phyloP scores from a whole-genome alignment of 345 rosid species.

The Sisymbrium altissimum region DNA sequence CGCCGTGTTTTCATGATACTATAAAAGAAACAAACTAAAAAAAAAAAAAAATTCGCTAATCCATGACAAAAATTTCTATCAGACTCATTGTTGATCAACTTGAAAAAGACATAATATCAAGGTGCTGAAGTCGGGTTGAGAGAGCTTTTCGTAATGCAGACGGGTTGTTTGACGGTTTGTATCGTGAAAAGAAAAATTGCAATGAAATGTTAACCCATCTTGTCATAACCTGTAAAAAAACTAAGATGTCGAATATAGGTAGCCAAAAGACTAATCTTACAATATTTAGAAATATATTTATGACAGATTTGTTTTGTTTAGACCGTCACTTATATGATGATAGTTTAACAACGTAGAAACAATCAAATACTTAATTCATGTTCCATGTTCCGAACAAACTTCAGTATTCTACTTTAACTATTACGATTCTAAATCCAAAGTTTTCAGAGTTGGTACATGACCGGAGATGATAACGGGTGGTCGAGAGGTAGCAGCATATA shows the following conservation, averaged over 20 bases:
- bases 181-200: background rate
- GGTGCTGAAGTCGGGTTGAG: background rate
- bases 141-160: background rate
- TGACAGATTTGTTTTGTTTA: background rate
- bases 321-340: background rate
- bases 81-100: too few relatives aligned
- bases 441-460: background rate
- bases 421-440: background rate
- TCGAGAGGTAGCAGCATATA: conserved; percentile 6
- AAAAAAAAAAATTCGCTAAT: too few relatives aligned
- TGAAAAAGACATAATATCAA: too few relatives aligned
- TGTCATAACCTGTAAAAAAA: background rate
- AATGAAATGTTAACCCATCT: background rate
- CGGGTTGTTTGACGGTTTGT: background rate
- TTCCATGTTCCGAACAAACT: background rate
- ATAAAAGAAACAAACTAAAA: too few relatives aligned
- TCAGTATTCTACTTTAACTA: background rate
- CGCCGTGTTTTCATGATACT: too few relatives aligned
- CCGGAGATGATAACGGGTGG: conserved; percentile 3
- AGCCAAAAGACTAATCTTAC: background rate
- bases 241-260: background rate
- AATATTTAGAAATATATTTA: background rate
- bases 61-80: too few relatives aligned
- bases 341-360: background rate
- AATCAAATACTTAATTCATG: background rate